Evolutionary conservation across 805 yeast species (phyloP).

Genomic region (Candida pini): DNA sequence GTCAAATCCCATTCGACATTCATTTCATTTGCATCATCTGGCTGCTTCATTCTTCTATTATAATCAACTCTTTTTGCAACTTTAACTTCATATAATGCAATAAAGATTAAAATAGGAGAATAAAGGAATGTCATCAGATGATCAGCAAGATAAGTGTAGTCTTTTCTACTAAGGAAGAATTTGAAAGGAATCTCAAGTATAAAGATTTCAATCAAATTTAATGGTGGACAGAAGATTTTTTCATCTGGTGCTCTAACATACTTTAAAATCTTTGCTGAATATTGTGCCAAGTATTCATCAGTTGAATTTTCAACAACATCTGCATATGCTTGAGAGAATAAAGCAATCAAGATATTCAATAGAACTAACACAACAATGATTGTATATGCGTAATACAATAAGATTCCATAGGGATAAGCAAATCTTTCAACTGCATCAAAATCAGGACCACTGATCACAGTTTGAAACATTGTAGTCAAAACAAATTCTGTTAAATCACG

Average conservation of each 20-base stretch:
- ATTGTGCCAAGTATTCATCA: conserved; percentile 79
- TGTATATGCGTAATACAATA: conserved; percentile 70
- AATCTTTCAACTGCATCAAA: conserved; percentile 64
- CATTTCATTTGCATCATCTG: conserved; percentile 75
- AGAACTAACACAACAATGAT: conserved; percentile 70
- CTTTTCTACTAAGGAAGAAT: conserved; percentile 28
- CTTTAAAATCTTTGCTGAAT: conserved; percentile 77
- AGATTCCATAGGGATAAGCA: conserved; percentile 82
- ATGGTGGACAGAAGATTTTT: conserved; percentile 79
- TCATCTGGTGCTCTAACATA: conserved; percentile 87
- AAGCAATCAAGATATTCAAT: conserved; percentile 78
- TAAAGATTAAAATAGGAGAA: conserved; percentile 57
- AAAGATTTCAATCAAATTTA: conserved; percentile 64
- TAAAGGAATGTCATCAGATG: conserved; percentile 60
- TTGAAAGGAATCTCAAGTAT: conserved; percentile 40
- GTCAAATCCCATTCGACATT: conserved; percentile 80
- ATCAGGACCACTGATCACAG: conserved; percentile 70
- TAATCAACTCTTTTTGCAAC: conserved; percentile 66
- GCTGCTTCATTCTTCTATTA: conserved; percentile 54
- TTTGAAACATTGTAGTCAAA: conserved; percentile 57
- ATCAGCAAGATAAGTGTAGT: conserved; percentile 40
- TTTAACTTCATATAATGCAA: conserved; percentile 59
- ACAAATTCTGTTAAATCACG: conserved; percentile 67
- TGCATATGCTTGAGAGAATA: conserved; percentile 79
- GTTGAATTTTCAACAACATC: conserved; percentile 76